phyloP scores from a whole-genome alignment of 495 filamentous ascomycete species.

The Parathielavia hyrcaniae region DNA sequence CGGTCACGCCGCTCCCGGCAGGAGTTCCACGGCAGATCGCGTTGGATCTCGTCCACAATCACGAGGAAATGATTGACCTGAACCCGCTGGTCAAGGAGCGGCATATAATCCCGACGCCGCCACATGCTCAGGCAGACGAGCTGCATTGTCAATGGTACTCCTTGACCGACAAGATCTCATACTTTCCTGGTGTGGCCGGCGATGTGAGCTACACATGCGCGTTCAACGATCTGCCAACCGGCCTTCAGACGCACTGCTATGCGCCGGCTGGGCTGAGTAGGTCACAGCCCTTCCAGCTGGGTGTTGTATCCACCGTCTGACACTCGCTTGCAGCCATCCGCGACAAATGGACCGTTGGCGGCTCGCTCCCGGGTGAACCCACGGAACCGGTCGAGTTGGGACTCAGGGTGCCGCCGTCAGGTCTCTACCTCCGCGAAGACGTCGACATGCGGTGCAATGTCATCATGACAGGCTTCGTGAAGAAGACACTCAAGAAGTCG shows the following conservation, averaged over 20 bases:
- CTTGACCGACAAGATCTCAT: slow-evolving; percentile 63
- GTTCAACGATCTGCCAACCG: slow-evolving; percentile 62
- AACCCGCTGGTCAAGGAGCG: slow-evolving; percentile 72
- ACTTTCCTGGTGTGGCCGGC: slow-evolving; percentile 61
- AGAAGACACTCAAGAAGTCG: slow-evolving; percentile 65
- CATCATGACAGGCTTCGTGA: slow-evolving; percentile 64
- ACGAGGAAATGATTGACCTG: slow-evolving; percentile 70
- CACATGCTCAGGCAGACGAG: slow-evolving; percentile 59
- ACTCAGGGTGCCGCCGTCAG: slow-evolving; percentile 52
- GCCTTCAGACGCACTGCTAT: slow-evolving; percentile 69
- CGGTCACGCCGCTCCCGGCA: slow-evolving; percentile 64
- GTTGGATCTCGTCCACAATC: slow-evolving; percentile 62
- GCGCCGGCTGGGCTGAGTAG: slow-evolving; percentile 41
- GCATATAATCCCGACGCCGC: slow-evolving; percentile 55
- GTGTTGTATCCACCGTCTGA: not conserved
- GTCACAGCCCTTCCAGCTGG: not conserved
- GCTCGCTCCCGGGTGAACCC: slow-evolving; percentile 58
- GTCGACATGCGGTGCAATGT: slow-evolving; percentile 72
- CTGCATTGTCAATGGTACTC: slow-evolving; percentile 64
- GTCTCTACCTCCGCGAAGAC: slow-evolving; percentile 71
- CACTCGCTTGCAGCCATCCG: slow-evolving; percentile 56
- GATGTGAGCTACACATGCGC: slow-evolving; percentile 68
- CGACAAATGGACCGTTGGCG: slow-evolving; percentile 60
- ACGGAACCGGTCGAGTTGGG: slow-evolving; percentile 54
- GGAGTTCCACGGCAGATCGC: slow-evolving; percentile 60